These are phyloP conservation scores for Santalum album DNA, from an alignment of 164 flowering plant genomes.

Conservation along the genomic window DNA sequence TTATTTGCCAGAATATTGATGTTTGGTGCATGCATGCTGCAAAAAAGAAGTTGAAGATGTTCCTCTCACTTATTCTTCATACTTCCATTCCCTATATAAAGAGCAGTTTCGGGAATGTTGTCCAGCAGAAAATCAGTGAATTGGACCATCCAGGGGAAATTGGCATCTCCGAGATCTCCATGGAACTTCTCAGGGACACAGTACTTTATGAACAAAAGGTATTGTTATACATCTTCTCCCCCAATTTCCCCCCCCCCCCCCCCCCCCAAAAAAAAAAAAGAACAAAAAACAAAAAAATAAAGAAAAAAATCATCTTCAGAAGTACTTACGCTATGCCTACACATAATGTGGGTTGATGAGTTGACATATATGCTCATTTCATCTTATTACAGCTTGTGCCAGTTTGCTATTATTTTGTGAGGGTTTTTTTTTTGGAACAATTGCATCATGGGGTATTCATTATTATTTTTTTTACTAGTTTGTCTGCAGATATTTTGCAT, in stretches of 20 bases:
- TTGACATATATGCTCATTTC: conserved; percentile 1
- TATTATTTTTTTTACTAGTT: conserved; percentile 39
- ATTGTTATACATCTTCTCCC: conserved; percentile 7
- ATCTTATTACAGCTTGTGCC: not conserved
- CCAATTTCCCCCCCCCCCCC: not conserved
- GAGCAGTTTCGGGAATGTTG: conserved; percentile 8
- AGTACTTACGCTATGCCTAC: no score
- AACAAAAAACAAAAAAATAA: no score
- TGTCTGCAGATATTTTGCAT: conserved; percentile 64
- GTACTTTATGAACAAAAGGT: conserved; percentile 65
- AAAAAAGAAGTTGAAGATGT: conserved; percentile 53
- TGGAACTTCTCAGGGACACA: conserved; percentile 47
- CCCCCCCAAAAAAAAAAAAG: no score
- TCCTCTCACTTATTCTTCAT: conserved; percentile 40
- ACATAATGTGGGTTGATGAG: not conserved
- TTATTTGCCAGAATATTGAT: conserved; percentile 68
- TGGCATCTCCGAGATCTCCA: conserved; percentile 39
- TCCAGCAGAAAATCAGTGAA: conserved; percentile 2
- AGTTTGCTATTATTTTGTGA: not conserved
- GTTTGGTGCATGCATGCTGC: conserved; percentile 71
- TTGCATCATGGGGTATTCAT: conserved; percentile 15
- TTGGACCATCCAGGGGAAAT: conserved; percentile 18
- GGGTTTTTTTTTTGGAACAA: not conserved
- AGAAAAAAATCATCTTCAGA: no score
- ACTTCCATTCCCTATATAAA: conserved; percentile 22